phyloP scores from a whole-genome alignment of 2,329 filamentous ascomycete species.

The Diaporthe sp. region DNA sequence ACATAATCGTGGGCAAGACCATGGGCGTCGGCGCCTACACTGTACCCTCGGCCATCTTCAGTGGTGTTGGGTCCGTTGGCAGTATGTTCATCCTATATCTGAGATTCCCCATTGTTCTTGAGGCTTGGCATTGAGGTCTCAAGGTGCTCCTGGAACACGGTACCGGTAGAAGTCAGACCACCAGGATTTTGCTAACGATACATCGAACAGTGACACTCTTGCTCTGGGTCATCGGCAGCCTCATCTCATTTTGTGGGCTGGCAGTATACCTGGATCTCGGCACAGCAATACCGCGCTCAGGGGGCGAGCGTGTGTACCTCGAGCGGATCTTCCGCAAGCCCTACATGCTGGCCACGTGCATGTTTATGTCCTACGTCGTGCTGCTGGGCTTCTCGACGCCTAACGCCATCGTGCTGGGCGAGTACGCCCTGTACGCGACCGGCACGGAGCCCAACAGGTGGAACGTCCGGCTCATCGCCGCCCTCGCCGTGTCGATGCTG shows the following conservation, averaged over 20 bases:
- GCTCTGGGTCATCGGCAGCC: conserved; percentile 66
- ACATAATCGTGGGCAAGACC: conserved; percentile 55
- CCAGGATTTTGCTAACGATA: background rate
- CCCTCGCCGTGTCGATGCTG: conserved; percentile 60
- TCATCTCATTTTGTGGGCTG: conserved; percentile 61
- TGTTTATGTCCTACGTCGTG: conserved; percentile 65
- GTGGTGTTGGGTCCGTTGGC: conserved; percentile 67
- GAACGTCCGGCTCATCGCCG: conserved; percentile 64
- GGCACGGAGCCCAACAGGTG: conserved; percentile 56
- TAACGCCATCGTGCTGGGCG: conserved; percentile 66
- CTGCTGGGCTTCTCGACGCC: conserved; percentile 66
- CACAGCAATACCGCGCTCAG: conserved; percentile 59
- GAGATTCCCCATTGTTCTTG: background rate
- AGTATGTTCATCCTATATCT: conserved; percentile 5
- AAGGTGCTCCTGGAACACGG: background rate
- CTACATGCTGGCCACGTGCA: conserved; percentile 65
- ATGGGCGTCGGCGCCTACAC: conserved; percentile 65
- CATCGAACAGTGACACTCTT: conserved; percentile 57
- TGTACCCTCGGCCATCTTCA: conserved; percentile 69
- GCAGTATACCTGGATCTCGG: conserved; percentile 62
- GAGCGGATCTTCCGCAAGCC: conserved; percentile 66
- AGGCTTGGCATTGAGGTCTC: background rate
- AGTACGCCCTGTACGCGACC: conserved; percentile 64
- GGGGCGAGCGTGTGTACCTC: conserved; percentile 68
- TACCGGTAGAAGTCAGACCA: no score